phyloP scores from a whole-genome alignment of 108 stramenopile genomes.

The Nitzschia palea region DNA sequence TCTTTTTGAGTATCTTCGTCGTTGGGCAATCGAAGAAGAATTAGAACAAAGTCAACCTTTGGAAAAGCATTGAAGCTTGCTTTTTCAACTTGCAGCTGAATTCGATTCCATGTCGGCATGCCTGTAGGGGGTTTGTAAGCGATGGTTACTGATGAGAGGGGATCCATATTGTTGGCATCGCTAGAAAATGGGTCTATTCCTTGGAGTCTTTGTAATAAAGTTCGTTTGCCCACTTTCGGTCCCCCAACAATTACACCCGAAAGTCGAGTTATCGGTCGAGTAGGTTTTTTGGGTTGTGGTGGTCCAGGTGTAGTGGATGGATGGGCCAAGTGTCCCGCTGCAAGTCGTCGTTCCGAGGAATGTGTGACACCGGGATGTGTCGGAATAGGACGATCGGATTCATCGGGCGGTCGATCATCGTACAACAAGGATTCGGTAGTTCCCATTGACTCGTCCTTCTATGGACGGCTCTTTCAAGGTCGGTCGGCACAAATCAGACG shows the following conservation, averaged over 20 bases:
- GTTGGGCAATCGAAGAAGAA: constrained; percentile 23
- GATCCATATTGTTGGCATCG: background rate
- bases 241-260: constrained; percentile 43
- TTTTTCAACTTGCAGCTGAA: constrained; percentile 29
- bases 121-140: constrained; percentile 38
- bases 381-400: background rate
- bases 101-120: constrained; percentile 26
- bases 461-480: too few relatives aligned
- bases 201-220: constrained; percentile 42
- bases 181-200: constrained; percentile 52
- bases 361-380: background rate
- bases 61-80: background rate
- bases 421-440: constrained; percentile 38
- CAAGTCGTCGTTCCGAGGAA: background rate
- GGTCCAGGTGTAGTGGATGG: background rate
- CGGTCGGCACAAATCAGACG: too few relatives aligned
- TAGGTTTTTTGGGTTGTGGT: background rate
- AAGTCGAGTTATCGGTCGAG: constrained; percentile 13
- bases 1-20: constrained; percentile 4
- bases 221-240: constrained; percentile 48
- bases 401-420: constrained; percentile 3
- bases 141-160: constrained; percentile 15
- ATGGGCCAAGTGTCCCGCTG: too few relatives aligned
- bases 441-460: constrained; percentile 35
- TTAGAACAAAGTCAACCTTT: constrained; percentile 34